These are phyloP conservation scores for Fusarium gaditjirri DNA, from an alignment of 2,329 filamentous ascomycete species.

Conservation along the genomic window DNA sequence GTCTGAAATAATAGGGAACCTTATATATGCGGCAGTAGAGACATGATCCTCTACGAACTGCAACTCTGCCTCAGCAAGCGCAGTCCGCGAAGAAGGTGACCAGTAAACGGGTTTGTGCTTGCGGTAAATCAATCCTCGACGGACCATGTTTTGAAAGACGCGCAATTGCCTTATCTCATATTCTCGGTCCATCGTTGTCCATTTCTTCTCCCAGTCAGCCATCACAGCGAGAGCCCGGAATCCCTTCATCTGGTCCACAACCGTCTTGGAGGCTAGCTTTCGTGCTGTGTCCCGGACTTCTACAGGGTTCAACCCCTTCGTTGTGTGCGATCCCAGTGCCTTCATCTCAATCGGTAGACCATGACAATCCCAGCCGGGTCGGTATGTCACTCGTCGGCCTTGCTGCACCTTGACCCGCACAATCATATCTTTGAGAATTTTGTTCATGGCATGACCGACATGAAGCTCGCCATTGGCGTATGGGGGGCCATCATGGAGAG, in stretches of 20 bases:
- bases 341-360: slow-evolving; percentile 97
- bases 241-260: slow-evolving; percentile 76
- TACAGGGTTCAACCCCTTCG: slow-evolving; percentile 60
- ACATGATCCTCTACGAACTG: slow-evolving; percentile 82
- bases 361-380: slow-evolving; percentile 98
- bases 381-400: slow-evolving; percentile 77
- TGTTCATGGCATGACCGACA: slow-evolving; percentile 94
- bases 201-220: slow-evolving; percentile 81
- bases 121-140: slow-evolving; percentile 78
- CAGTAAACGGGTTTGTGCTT: slow-evolving; percentile 87
- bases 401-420: slow-evolving; percentile 82
- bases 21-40: slow-evolving; percentile 80
- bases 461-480: slow-evolving; percentile 96
- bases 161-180: slow-evolving; percentile 81
- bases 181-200: slow-evolving; percentile 80
- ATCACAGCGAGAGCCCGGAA: slow-evolving; percentile 82
- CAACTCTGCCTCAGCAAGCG: slow-evolving; percentile 84
- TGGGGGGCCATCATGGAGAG: slow-evolving; percentile 94
- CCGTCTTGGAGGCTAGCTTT: slow-evolving; percentile 72
- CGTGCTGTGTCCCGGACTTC: slow-evolving; percentile 73
- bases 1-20: slow-evolving; percentile 72
- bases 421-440: slow-evolving; percentile 95
- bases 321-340: slow-evolving; percentile 71
- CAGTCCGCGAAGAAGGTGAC: slow-evolving; percentile 82
- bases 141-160: slow-evolving; percentile 80